Conservation (phyloP, 2,329 filamentous ascomycete genomes). For the Rhinocladiella similis region DNA sequence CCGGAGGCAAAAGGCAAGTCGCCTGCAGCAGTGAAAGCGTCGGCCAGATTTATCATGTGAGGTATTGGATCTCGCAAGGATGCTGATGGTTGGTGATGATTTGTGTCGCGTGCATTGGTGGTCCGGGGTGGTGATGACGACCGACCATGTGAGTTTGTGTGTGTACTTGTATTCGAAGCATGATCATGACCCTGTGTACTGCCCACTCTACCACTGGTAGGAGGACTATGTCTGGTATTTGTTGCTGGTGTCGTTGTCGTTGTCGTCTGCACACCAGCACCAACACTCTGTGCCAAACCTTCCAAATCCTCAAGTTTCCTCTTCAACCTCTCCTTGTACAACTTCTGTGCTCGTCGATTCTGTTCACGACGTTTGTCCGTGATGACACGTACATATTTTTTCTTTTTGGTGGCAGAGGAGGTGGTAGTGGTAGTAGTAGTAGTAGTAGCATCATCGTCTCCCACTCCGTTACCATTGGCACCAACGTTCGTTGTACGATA, state of each 20-base stretch:
- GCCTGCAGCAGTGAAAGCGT: conserved; percentile 22
- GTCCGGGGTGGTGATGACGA: background rate
- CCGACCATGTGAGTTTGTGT: too few species aligned
- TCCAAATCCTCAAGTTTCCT: conserved; percentile 22
- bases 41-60: conserved; percentile 12
- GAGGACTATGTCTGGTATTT: too few species aligned
- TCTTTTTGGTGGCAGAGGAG: background rate
- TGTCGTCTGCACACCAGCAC: background rate
- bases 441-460: background rate
- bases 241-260: too few species aligned
- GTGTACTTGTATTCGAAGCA: too few species aligned
- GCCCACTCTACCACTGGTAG: too few species aligned
- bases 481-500: too few species aligned
- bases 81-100: too few species aligned
- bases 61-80: background rate
- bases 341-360: conserved; percentile 27
- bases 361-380: conserved; percentile 29
- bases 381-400: conserved; percentile 33
- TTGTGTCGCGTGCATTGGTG: too few species aligned
- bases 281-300: conserved; percentile 7
- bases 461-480: too few species aligned
- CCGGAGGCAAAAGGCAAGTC: conserved; percentile 15
- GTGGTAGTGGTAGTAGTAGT: background rate
- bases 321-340: conserved; percentile 22
- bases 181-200: too few species aligned